phyloP scores from a whole-genome alignment of 805 yeast species.

The Saturnispora halmiae region DNA sequence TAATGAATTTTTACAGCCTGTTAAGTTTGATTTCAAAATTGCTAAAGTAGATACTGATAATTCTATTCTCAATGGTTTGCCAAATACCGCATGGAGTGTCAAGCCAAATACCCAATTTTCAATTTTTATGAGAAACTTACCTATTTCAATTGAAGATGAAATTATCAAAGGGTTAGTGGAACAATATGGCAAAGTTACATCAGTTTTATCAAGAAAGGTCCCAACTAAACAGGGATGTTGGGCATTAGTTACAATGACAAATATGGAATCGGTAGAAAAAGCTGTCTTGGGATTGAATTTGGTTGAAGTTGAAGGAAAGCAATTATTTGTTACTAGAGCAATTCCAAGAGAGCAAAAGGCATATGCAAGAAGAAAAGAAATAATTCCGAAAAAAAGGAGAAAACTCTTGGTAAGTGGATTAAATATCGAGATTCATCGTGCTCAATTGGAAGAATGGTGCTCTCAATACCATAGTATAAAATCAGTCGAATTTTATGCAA shows the following conservation, averaged over 20 bases:
- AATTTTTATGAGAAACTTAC: conserved; percentile 27
- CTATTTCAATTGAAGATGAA: conserved; percentile 20
- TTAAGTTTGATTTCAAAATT: conserved; percentile 7
- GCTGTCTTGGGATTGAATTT: conserved; percentile 22
- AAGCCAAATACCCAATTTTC: conserved; percentile 21
- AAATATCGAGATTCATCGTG: conserved; percentile 18
- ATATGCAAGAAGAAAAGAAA: conserved; percentile 18
- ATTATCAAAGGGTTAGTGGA: conserved; percentile 22
- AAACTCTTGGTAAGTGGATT: conserved; percentile 24
- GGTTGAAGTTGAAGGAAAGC: conserved; percentile 24
- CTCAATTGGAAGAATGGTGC: conserved; percentile 23
- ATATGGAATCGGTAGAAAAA: conserved; percentile 21
- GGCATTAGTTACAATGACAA: conserved; percentile 26
- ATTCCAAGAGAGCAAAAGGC: conserved; percentile 28
- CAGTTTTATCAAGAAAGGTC: conserved; percentile 22
- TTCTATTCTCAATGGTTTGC: not conserved
- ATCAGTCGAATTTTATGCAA: conserved; percentile 23
- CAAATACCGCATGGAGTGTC: not conserved
- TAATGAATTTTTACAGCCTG: not conserved
- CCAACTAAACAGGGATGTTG: conserved; percentile 25
- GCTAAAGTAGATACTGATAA: not conserved
- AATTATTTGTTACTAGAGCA: conserved; percentile 26
- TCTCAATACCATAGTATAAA: conserved; percentile 20
- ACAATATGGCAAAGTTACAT: conserved; percentile 26
- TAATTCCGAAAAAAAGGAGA: conserved; percentile 17